A percentile compares a stretch with the other conserved stretches of the same genome.
phyloP scores from a whole-genome alignment of 73 alveolate species.

The Paramecium sexaurelia region DNA sequence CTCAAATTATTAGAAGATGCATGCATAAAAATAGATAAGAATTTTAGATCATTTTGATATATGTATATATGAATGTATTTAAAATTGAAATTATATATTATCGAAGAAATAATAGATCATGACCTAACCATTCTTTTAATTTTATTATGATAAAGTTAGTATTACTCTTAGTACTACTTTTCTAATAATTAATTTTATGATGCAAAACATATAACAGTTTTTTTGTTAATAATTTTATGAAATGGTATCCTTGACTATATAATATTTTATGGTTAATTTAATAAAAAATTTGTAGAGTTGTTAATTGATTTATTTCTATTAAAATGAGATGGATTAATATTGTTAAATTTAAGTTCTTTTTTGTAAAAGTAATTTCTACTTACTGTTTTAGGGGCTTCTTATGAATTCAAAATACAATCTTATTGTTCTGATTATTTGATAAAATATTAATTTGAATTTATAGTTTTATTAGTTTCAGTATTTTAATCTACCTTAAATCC shows the following conservation, averaged over 20 bases:
- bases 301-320: background rate
- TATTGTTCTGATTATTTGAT: background rate
- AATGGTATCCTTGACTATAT: background rate
- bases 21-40: slow-evolving; percentile 52
- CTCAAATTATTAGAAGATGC: slow-evolving; percentile 50
- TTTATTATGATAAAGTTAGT: background rate
- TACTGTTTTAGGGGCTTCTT: background rate
- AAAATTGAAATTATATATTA: no score
- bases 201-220: slow-evolving; percentile 3
- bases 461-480: background rate
- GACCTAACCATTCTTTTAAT: background rate
- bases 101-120: background rate
- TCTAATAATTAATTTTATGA: background rate
- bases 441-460: background rate
- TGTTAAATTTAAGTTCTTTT: background rate
- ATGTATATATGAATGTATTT: no score
- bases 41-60: slow-evolving; percentile 28
- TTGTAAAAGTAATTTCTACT: background rate
- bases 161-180: background rate
- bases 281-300: background rate
- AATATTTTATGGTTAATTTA: background rate
- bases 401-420: background rate
- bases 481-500: background rate
- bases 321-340: background rate
- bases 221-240: background rate